phyloP scores from a whole-genome alignment of 108 stramenopile species.

The Cyclotella sp. region DNA sequence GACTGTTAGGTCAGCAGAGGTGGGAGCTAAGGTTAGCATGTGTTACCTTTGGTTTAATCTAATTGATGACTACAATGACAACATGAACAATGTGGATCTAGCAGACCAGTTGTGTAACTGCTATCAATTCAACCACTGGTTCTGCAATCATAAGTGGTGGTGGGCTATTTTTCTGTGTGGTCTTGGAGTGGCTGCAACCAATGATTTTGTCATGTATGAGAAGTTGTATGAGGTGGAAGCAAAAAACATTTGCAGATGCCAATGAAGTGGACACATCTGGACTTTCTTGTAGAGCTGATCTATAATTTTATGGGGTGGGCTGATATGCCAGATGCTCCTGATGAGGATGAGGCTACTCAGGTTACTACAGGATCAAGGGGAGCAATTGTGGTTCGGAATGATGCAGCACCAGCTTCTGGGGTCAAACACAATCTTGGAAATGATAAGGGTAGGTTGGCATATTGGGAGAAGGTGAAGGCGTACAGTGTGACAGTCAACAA shows the following conservation, averaged over 20 bases:
- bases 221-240: constrained; percentile 10
- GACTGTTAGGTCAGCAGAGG: constrained; percentile 20
- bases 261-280: constrained; percentile 21
- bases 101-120: constrained; percentile 39
- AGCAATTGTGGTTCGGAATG: no score
- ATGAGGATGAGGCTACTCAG: no score
- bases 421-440: no score
- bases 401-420: no score
- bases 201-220: constrained; percentile 30
- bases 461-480: no score
- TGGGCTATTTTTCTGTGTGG: constrained; percentile 41
- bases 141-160: no score
- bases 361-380: no score
- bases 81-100: constrained; percentile 37
- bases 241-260: constrained; percentile 7
- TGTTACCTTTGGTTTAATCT: constrained; percentile 18
- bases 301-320: constrained; percentile 13
- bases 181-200: constrained; percentile 22
- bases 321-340: no score
- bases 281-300: constrained; percentile 17
- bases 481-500: no score
- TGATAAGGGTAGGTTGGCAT: no score
- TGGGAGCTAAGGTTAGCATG: not conserved
- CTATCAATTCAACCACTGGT: constrained; percentile 33
- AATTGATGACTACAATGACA: constrained; percentile 42